phyloP scores from a whole-genome alignment of 2,329 filamentous ascomycete species.

The Juglanconis oblonga region DNA sequence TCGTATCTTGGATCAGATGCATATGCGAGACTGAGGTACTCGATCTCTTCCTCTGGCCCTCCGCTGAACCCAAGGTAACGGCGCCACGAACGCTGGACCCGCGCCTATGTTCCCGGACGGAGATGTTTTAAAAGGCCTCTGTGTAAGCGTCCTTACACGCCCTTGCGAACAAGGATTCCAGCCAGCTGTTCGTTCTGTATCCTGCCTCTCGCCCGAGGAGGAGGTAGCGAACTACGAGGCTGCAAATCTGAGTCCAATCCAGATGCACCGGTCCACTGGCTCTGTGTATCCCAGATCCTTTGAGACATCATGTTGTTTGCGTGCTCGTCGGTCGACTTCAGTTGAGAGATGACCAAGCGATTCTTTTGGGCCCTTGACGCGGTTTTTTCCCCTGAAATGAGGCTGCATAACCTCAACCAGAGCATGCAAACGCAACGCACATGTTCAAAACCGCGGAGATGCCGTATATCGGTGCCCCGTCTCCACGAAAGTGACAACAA shows the following conservation, averaged over 20 bases:
- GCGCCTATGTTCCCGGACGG: slow-evolving; percentile 21
- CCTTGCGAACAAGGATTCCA: slow-evolving; percentile 24
- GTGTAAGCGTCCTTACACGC: slow-evolving; percentile 21
- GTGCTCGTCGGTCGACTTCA: slow-evolving; percentile 24
- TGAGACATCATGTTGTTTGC: slow-evolving; percentile 22
- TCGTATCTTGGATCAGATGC: too few relatives aligned
- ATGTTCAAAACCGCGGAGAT: slow-evolving; percentile 23
- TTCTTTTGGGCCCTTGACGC: slow-evolving; percentile 1
- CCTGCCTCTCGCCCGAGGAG: slow-evolving; percentile 21
- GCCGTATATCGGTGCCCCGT: slow-evolving; percentile 22
- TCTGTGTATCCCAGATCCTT: slow-evolving; percentile 22
- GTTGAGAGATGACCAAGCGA: slow-evolving; percentile 13
- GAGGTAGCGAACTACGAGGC: slow-evolving; percentile 21
- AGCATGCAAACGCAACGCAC: slow-evolving; percentile 23
- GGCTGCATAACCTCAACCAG: slow-evolving; percentile 27
- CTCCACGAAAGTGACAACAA: slow-evolving; percentile 25
- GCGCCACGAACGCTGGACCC: slow-evolving; percentile 23
- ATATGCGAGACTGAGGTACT: too few relatives aligned
- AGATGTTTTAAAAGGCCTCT: slow-evolving; percentile 22
- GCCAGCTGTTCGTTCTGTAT: slow-evolving; percentile 25
- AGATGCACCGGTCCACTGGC: slow-evolving; percentile 20
- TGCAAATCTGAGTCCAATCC: slow-evolving; percentile 21
- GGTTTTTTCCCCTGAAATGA: slow-evolving; percentile 17
- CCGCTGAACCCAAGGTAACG: slow-evolving; percentile 28
- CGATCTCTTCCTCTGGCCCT: slow-evolving; percentile 22